Evolutionary conservation across 345 rosid species (phyloP).

Genomic region (Odontarrhena argentea): DNA sequence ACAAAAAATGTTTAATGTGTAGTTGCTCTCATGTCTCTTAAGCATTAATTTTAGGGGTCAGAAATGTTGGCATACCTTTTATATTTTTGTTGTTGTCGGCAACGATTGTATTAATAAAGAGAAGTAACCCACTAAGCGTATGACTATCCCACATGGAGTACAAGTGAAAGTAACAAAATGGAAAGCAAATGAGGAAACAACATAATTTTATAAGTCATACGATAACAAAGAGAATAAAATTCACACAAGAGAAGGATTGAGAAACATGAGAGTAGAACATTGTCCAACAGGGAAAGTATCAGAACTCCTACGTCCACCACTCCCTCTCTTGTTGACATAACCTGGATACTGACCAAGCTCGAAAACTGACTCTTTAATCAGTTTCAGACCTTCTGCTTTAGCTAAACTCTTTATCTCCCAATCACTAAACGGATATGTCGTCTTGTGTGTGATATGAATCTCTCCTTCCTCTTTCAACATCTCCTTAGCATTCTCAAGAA

Average conservation of each 20-base stretch:
- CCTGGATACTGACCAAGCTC: constrained; percentile 47
- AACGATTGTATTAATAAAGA: no score
- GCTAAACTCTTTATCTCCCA: constrained; percentile 52
- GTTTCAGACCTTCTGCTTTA: constrained; percentile 38
- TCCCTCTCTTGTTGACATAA: constrained; percentile 56
- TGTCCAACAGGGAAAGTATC: constrained; percentile 29
- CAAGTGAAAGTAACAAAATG: no score
- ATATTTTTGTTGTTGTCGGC: no score
- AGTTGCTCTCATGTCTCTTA: no score
- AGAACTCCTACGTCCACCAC: constrained; percentile 40
- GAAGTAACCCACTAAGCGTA: no score
- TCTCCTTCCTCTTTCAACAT: constrained; percentile 52
- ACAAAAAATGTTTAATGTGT: no score
- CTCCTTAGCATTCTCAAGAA: constrained; percentile 47
- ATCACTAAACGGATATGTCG: constrained; percentile 45
- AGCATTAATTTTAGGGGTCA: no score
- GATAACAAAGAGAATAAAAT: background rate
- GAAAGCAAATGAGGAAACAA: constrained; percentile 1
- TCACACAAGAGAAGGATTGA: background rate
- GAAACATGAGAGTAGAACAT: constrained; percentile 39
- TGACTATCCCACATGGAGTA: no score
- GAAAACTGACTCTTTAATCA: constrained; percentile 39
- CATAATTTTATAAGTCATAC: background rate
- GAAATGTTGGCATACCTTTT: no score
- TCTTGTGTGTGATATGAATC: constrained; percentile 64